phyloP scores from a whole-genome alignment of 2,329 filamentous ascomycete genomes.

The Paraphaeosphaeria minitans region DNA sequence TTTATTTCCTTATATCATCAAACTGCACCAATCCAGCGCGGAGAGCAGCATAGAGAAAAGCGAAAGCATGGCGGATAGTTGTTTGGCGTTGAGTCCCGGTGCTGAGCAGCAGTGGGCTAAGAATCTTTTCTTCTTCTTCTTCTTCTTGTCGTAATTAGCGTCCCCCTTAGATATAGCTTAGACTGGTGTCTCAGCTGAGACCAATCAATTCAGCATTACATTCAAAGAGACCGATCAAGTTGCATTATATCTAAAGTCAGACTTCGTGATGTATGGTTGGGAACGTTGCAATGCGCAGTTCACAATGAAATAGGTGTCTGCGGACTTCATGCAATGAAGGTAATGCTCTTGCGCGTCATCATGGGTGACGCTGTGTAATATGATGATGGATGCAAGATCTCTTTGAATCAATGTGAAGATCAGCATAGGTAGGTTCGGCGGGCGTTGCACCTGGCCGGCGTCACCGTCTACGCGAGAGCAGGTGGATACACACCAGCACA shows the following conservation, averaged over 20 bases:
- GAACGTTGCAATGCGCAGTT: background rate
- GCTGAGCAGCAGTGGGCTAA: conserved; percentile 1
- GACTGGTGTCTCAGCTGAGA: background rate
- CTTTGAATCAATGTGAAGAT: too few relatives aligned
- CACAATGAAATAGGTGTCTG: background rate
- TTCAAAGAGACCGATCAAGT: background rate
- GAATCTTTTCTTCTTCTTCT: background rate
- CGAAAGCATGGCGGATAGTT: background rate
- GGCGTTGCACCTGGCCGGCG: too few relatives aligned
- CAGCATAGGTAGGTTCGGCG: too few relatives aligned
- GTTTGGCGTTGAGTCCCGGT: conserved; percentile 5
- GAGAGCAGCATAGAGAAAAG: conserved; percentile 1
- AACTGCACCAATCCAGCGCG: background rate
- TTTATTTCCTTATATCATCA: background rate
- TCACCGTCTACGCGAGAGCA: too few relatives aligned
- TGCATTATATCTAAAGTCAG: too few relatives aligned
- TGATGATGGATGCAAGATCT: too few relatives aligned
- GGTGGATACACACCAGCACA: background rate
- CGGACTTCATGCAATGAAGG: too few relatives aligned
- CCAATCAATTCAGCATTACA: background rate
- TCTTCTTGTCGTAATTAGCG: background rate
- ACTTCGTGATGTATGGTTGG: background rate
- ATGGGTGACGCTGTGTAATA: too few relatives aligned
- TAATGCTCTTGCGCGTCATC: too few relatives aligned
- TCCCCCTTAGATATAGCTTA: background rate